Conservation (phyloP, 2,329 filamentous ascomycete genomes). For the Peltaster fructicola region DNA sequence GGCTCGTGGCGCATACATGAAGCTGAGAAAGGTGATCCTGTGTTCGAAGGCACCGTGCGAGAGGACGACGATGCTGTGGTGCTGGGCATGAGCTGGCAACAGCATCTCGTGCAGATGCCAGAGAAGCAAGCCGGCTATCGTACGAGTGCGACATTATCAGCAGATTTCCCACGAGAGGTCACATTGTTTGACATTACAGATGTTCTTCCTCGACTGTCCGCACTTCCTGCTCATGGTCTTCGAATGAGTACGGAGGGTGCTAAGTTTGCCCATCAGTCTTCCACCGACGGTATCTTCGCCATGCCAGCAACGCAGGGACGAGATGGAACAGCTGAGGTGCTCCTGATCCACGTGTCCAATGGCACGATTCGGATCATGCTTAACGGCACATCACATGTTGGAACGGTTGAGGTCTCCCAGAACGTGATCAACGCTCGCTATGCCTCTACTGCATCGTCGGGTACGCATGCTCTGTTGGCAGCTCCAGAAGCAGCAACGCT, state of each 20-base stretch:
- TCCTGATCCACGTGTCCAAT: constrained; percentile 9
- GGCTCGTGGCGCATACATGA: constrained; percentile 33
- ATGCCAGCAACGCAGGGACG: no score
- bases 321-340: constrained; percentile 5
- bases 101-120: no score
- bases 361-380: constrained; percentile 11
- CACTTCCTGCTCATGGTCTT: constrained; percentile 32
- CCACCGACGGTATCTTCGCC: constrained; percentile 13
- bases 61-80: no score
- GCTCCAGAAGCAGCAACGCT: constrained; percentile 3
- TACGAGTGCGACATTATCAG: constrained; percentile 1
- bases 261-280: constrained; percentile 12
- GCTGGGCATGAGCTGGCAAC: no score
- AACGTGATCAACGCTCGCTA: no score
- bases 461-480: constrained; percentile 55
- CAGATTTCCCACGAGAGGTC: constrained; percentile 48
- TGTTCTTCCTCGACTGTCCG: constrained; percentile 50
- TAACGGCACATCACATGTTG: constrained; percentile 15
- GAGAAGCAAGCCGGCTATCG: no score
- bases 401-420: no score
- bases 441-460: constrained; percentile 53
- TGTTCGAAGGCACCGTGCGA: constrained; percentile 4
- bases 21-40: constrained; percentile 16
- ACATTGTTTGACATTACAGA: constrained; percentile 59
- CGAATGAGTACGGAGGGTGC: constrained; percentile 10